Evolutionary conservation across 192 early-diverging fungal genomes (phyloP), one percentile per base, ranked within the genome.

Genomic region (Entomortierella chlamydospora): DNA sequence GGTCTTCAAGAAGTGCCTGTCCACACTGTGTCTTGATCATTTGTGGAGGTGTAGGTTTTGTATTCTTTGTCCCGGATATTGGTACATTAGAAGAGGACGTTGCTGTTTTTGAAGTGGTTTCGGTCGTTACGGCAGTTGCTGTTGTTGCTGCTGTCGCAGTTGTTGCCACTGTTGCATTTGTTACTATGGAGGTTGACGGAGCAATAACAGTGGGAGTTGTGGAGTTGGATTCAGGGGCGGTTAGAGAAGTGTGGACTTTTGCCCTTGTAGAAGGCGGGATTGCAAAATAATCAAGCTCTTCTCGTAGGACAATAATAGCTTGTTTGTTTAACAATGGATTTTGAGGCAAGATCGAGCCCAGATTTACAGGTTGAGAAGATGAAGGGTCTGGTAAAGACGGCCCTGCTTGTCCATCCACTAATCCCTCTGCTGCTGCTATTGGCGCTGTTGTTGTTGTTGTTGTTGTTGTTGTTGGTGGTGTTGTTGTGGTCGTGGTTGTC

Each of bases 271-370:
- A 73, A 18, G 83, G 83, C 6, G 68, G 68, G 57, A 89, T 88
- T 1, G 88, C 88, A 87, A 92, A 94, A 69, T 91, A 94, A 66
- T 94, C 93, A 31, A 94, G 83, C 55, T 93, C 92, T 64, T 94
- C 93, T 26, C 93, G 87, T 43, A 94, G 73, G 42, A 92, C 92
- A 68, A 94, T 90, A 43, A 94, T 87, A 0, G 89, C 88, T 42
- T 87, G 89, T 45, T 91, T 91, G 61, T 74, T 83, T 29, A 86
- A 42, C n/a, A 87, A 61, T 26, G 86, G 85, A 61, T 86, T 72
- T 61, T 85, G 83, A 23, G 81, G 63, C 20, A 33, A 29, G 25
- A 58, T 64, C 33, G 37, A 59, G 41, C 54, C 41, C 42, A 62
- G 54, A 30, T 33, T 13, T 12, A 73, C 23, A 11, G 57, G 62